Percentiles rank a stretch among this genome's conserved stretches.
Evolutionary conservation across 2,329 filamentous ascomycete genomes (phyloP).

Genomic region (Neonectria sp.): DNA sequence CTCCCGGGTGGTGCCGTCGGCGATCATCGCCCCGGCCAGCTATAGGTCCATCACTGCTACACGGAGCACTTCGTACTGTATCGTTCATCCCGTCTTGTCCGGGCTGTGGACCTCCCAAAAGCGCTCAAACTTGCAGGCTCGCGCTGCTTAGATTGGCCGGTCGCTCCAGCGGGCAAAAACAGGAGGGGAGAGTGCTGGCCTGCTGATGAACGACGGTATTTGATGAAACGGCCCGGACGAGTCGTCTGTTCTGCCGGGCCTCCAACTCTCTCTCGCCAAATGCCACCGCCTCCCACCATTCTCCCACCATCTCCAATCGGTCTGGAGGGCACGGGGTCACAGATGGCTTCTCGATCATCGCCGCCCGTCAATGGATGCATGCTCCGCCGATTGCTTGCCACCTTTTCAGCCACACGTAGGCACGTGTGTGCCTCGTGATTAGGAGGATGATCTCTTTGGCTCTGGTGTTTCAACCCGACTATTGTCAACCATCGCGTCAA

Average conservation of each 20-base stretch:
- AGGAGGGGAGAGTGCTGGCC: slow-evolving; percentile 26
- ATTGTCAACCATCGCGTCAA: neutral
- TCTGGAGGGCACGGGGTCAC: slow-evolving; percentile 42
- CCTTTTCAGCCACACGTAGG: slow-evolving; percentile 41
- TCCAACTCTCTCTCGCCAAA: slow-evolving; percentile 31
- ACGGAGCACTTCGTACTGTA: slow-evolving; percentile 12
- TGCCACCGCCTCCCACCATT: slow-evolving; percentile 23
- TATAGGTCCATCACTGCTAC: slow-evolving; percentile 37
- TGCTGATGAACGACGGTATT: slow-evolving; percentile 16
- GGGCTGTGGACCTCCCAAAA: slow-evolving; percentile 14
- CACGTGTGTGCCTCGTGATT: slow-evolving; percentile 11
- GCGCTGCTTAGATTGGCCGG: slow-evolving; percentile 37
- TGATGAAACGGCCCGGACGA: slow-evolving; percentile 31
- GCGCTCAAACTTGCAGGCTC: slow-evolving; percentile 28
- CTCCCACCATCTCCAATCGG: slow-evolving; percentile 24
- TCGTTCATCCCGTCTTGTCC: slow-evolving; percentile 27
- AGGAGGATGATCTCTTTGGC: neutral
- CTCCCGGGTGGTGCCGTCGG: slow-evolving; percentile 40
- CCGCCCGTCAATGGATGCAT: slow-evolving; percentile 31
- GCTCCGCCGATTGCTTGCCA: slow-evolving; percentile 39
- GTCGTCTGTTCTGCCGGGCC: slow-evolving; percentile 40
- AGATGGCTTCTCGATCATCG: slow-evolving; percentile 21
- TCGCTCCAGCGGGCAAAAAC: slow-evolving; percentile 24
- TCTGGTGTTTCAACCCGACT: neutral
- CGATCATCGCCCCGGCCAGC: slow-evolving; percentile 40